phyloP scores from a whole-genome alignment of 257 asterid genomes.

The Knoxia roxburghii region DNA sequence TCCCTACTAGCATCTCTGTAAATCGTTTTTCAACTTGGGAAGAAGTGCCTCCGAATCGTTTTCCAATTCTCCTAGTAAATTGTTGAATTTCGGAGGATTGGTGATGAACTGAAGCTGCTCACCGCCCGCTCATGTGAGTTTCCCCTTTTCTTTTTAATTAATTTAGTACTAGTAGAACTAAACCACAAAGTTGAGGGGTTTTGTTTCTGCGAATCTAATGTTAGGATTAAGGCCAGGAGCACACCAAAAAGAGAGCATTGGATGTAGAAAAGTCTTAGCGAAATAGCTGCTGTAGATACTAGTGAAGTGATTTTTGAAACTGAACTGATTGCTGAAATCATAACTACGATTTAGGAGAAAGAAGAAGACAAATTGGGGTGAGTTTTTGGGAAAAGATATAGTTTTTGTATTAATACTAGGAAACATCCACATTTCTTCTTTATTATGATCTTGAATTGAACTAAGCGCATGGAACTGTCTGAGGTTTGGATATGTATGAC shows the following conservation, averaged over 20 bases:
- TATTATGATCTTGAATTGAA: constrained; percentile 48
- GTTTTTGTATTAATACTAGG: neutral
- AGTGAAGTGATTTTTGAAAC: constrained; percentile 19
- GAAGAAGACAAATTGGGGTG: constrained; percentile 19
- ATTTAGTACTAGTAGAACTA: too few relatives aligned
- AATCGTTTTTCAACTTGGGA: too few relatives aligned
- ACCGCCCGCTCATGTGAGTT: too few relatives aligned
- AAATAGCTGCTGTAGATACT: constrained; percentile 24
- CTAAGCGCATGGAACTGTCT: constrained; percentile 27
- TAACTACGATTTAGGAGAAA: constrained; percentile 27
- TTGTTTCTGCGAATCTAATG: too few relatives aligned
- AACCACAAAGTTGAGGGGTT: too few relatives aligned
- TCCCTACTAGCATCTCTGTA: too few relatives aligned
- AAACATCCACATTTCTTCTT: constrained; percentile 46
- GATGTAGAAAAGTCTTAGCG: constrained; percentile 39
- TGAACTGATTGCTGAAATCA: constrained; percentile 32
- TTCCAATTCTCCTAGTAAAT: too few relatives aligned
- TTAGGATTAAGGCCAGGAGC: constrained; percentile 93
- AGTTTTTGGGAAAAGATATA: constrained; percentile 16
- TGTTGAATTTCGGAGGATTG: too few relatives aligned
- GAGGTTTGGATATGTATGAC: constrained; percentile 22
- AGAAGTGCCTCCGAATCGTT: too few relatives aligned
- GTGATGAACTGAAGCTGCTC: too few relatives aligned
- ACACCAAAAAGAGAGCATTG: constrained; percentile 70
- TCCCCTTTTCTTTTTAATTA: too few relatives aligned